Evolutionary conservation across 2,329 filamentous ascomycete species (phyloP), one percentile per base, ranked within the genome.

Genomic region (Exophiala lecanii-corni): DNA sequence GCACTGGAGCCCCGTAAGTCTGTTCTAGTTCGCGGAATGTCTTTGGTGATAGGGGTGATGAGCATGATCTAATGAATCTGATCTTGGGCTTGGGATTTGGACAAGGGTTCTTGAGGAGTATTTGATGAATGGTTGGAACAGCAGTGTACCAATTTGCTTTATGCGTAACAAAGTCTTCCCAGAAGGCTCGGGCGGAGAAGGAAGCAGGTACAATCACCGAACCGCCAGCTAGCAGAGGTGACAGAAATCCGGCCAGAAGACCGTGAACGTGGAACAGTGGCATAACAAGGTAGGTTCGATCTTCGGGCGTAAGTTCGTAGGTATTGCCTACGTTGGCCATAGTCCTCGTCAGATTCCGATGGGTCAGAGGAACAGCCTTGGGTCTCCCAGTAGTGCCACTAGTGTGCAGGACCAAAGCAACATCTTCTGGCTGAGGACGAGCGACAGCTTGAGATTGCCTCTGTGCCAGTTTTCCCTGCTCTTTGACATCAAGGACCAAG

Each of bases 111-210:
- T 84, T 86, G 45, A 94, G 78, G 3, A 94, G 73, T 57, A 94
- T 91, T 60, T 92, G 87, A 64, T 94, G 88, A 61, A 94, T 94
- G 1, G 88, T 94, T 1, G 88, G 88, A n/a, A 92, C 88, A 1
- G 88, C 88, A 0, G 87, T 92, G 67, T 92, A 94, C 88, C 88
- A 94, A 62, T 87, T 94, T 18, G 87, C 88, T 52, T 79, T 73
- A 69, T 89, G 74, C 4, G 74, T 70, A 54, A 73, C 73, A 58
- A 92, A 92, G 62, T 92, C 82, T 17, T 66, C 63, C 88, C 88
- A 94, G 67, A 94, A 94, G 15, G 86, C 81, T 1, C 78, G 76
- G 6, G 88, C 86, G 3, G 86, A 91, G 74, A 94, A 94, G 59
- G 82, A 84, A 40, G 73, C 58, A 2, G 87, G 87, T 4, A 94